A percentile compares a stretch with the other conserved stretches of the same genome.
Conservation (phyloP, 2,329 filamentous ascomycete genomes). For the Aspergillus neoniger region DNA sequence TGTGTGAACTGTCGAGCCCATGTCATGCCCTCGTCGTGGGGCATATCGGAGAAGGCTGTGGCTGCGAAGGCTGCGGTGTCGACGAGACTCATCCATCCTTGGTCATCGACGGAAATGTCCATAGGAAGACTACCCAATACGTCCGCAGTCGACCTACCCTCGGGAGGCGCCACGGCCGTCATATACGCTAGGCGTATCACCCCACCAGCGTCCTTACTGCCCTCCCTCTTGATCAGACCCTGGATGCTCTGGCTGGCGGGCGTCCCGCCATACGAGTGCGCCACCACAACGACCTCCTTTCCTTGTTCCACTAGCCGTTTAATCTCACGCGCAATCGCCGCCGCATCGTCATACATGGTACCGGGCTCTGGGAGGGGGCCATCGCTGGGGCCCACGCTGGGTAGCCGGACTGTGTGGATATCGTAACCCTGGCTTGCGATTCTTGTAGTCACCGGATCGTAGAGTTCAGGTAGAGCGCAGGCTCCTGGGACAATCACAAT, state of each 20-base stretch:
- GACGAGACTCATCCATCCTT: not conserved
- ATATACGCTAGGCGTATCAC: not conserved
- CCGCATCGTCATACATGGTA: constrained; percentile 2
- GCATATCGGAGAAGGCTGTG: not conserved
- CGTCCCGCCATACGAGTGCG: constrained; percentile 3
- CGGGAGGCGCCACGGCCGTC: not conserved
- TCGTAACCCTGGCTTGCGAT: not conserved
- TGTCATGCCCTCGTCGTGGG: not conserved
- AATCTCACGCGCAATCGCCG: not conserved
- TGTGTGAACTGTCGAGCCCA: not conserved
- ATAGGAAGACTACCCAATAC: not conserved
- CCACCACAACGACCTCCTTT: constrained; percentile 2
- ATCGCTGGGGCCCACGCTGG: not conserved
- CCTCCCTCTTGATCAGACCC: not conserved
- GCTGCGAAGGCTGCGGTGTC: not conserved
- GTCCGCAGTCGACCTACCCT: not conserved
- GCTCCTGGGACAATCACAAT: not conserved
- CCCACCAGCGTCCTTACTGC: not conserved
- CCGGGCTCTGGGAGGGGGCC: not conserved
- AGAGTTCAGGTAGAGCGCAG: not conserved
- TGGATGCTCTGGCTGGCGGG: constrained; percentile 1
- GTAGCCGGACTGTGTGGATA: not conserved
- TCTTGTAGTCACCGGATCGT: not conserved
- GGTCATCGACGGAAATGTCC: not conserved
- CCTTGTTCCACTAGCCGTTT: not conserved